A percentile compares a stretch with the other conserved stretches of the same genome.
phyloP scores from a whole-genome alignment of 441 rosid genomes.

The Daphne laureola region DNA sequence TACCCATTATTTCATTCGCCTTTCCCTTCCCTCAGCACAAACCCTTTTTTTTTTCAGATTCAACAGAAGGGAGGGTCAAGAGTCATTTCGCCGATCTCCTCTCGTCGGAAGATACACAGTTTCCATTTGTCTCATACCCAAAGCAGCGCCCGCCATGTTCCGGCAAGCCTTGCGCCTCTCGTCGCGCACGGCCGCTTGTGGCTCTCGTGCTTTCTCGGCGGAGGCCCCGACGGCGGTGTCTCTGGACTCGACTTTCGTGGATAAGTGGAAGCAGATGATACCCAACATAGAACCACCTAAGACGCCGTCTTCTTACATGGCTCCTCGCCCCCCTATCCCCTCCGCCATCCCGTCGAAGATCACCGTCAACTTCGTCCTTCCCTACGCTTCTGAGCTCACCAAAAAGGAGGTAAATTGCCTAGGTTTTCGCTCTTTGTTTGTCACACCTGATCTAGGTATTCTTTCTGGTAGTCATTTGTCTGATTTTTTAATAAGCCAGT shows the following conservation, averaged over 20 bases:
- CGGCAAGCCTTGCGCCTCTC: conserved; percentile 56
- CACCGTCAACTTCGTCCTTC: conserved; percentile 74
- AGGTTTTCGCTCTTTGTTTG: neutral
- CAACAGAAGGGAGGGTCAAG: no score
- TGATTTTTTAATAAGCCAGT: no score
- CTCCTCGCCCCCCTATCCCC: conserved; percentile 46
- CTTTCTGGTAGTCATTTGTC: conserved; percentile 4
- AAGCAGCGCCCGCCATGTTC: conserved; percentile 32
- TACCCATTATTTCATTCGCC: neutral
- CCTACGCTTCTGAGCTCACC: conserved; percentile 61
- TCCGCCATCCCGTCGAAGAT: conserved; percentile 55
- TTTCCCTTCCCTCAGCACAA: no score
- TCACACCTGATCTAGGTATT: conserved; percentile 7
- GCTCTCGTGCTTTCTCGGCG: conserved; percentile 40
- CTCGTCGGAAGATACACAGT: conserved; percentile 5
- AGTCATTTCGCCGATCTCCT: neutral
- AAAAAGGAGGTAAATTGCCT: conserved; percentile 41
- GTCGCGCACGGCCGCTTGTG: conserved; percentile 24
- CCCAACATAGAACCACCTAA: conserved; percentile 61
- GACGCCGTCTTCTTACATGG: conserved; percentile 57
- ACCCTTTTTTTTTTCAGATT: neutral
- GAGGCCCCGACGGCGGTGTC: conserved; percentile 35
- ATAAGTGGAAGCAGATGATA: conserved; percentile 56
- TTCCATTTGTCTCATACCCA: conserved; percentile 6
- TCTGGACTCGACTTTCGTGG: conserved; percentile 34